Conservation (phyloP, 2,329 filamentous ascomycete species). For the Calonectria pseudoturangicola region DNA sequence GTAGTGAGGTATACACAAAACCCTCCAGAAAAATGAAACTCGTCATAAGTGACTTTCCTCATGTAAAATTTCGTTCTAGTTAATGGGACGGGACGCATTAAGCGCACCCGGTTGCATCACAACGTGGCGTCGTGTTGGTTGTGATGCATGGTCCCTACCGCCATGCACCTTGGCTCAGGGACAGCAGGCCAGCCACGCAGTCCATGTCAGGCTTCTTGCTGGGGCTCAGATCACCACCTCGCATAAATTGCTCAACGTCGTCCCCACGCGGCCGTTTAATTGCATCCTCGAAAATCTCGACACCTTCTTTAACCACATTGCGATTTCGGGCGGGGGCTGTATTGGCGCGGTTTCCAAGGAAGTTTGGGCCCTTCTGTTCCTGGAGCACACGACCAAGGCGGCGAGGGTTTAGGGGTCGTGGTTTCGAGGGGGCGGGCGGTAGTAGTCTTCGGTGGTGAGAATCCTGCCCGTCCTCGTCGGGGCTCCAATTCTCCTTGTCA, state of each 20-base stretch:
- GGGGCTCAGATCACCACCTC: conserved; percentile 75
- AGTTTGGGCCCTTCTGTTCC: conserved; percentile 60
- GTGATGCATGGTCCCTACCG: conserved; percentile 63
- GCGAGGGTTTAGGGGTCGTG: conserved; percentile 59
- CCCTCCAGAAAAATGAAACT: conserved; percentile 35
- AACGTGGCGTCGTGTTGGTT: conserved; percentile 29
- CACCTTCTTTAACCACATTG: conserved; percentile 56
- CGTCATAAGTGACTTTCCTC: conserved; percentile 42
- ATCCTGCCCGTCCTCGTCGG: conserved; percentile 67
- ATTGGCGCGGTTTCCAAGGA: conserved; percentile 62
- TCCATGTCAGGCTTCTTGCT: conserved; percentile 89
- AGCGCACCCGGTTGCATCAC: conserved; percentile 23
- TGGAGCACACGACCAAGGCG: conserved; percentile 65
- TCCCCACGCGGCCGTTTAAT: conserved; percentile 63
- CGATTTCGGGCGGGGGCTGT: conserved; percentile 63
- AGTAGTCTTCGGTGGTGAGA: conserved; percentile 59
- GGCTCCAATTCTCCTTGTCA: conserved; percentile 95
- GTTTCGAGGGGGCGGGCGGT: conserved; percentile 57
- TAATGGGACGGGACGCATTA: conserved; percentile 28
- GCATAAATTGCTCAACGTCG: conserved; percentile 86
- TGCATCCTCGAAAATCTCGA: conserved; percentile 73
- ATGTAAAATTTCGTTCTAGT: conserved; percentile 38
- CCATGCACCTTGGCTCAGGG: conserved; percentile 95
- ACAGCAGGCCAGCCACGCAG: conserved; percentile 91
- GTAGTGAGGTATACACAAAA: conserved; percentile 43